phyloP scores from a whole-genome alignment of 208 protist species.

The Crithidia expoeki region DNA sequence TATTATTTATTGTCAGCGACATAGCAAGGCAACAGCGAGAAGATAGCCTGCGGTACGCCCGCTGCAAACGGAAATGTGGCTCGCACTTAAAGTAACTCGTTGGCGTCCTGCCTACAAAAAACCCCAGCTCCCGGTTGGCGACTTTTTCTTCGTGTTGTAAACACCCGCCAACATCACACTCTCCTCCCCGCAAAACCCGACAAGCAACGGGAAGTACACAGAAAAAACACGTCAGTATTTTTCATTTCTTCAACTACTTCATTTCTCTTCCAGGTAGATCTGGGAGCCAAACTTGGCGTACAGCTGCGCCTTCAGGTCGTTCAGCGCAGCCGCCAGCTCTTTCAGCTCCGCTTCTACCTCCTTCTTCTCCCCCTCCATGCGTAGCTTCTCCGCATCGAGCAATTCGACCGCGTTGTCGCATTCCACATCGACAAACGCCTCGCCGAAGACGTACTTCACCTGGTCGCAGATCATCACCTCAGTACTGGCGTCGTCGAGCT shows the following conservation, averaged over 20 bases:
- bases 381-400: constrained; percentile 64
- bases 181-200: background rate
- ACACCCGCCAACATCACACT: background rate
- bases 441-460: constrained; percentile 89
- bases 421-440: constrained; percentile 82
- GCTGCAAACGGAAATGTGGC: too few relatives aligned
- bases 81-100: too few relatives aligned
- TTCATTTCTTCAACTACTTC: constrained; percentile 9
- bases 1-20: background rate
- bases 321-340: constrained; percentile 51
- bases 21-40: constrained; percentile 20
- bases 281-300: constrained; percentile 91
- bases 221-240: background rate
- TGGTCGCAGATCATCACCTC: constrained; percentile 66
- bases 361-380: constrained; percentile 52
- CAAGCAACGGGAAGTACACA: background rate
- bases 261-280: constrained; percentile 92
- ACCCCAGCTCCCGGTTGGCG: too few relatives aligned
- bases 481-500: constrained; percentile 56
- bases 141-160: too few relatives aligned
- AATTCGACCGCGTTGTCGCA: constrained; percentile 60
- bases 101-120: too few relatives aligned
- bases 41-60: too few relatives aligned
- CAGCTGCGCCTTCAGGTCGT: constrained; percentile 84
- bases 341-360: constrained; percentile 59